phyloP scores from a whole-genome alignment of 192 early-diverging fungal species.

The Podila horticola region DNA sequence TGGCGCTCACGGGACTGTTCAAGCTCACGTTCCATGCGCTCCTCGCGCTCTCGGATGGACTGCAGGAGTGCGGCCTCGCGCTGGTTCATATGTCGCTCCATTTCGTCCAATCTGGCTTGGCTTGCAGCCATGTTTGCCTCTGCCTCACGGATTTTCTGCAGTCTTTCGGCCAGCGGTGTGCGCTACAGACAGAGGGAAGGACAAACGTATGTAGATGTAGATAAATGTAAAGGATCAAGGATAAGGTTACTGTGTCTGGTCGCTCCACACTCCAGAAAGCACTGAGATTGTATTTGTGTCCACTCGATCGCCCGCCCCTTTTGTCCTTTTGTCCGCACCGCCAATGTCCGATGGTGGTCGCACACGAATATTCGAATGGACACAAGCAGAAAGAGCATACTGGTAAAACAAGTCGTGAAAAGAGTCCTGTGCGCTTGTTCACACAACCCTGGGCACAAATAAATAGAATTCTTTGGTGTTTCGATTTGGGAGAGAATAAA shows the following conservation, averaged over 20 bases:
- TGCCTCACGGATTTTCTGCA: slow-evolving; percentile 20
- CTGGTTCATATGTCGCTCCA: slow-evolving; percentile 24
- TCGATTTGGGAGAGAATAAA: no score
- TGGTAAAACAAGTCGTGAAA: no score
- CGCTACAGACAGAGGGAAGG: slow-evolving; percentile 6
- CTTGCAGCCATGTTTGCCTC: slow-evolving; percentile 19
- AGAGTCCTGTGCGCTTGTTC: no score
- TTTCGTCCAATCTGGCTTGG: slow-evolving; percentile 24
- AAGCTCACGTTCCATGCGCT: slow-evolving; percentile 18
- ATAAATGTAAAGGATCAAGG: no score
- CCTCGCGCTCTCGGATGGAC: slow-evolving; percentile 15
- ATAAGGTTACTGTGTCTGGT: no score
- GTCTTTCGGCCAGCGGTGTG: slow-evolving; percentile 9
- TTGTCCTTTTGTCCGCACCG: no score
- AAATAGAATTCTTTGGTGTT: background rate
- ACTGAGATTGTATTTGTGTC: no score
- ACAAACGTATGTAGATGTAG: background rate
- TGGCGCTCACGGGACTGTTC: slow-evolving; percentile 16
- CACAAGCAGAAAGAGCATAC: background rate
- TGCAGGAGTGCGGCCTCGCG: slow-evolving; percentile 22
- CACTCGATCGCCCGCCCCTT: background rate
- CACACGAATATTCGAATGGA: background rate
- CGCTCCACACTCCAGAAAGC: no score
- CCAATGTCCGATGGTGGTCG: no score
- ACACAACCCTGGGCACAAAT: background rate